These are phyloP conservation scores for Mortierella sp. DNA, from an alignment of 371 early-diverging fungal species.

Conservation along the genomic window DNA sequence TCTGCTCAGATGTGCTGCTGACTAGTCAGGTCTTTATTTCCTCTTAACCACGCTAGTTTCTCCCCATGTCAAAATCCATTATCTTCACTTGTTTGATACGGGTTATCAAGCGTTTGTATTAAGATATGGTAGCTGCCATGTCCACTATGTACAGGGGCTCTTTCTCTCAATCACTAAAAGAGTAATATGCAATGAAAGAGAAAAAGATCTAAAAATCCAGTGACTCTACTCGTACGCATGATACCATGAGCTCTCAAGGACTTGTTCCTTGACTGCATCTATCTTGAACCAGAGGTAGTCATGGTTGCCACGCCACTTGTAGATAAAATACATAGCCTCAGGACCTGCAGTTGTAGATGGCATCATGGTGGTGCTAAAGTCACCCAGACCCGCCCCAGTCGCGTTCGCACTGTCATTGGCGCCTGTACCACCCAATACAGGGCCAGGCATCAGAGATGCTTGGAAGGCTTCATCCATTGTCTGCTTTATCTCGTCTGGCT, in stretches of 20 bases:
- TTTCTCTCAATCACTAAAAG: no score
- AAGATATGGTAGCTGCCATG: no score
- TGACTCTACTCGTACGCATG: slow-evolving; percentile 56
- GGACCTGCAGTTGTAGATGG: slow-evolving; percentile 15
- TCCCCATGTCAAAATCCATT: no score
- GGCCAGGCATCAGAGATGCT: slow-evolving; percentile 61
- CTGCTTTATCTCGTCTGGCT: slow-evolving; percentile 66
- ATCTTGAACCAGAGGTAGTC: slow-evolving; percentile 75
- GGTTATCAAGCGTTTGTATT: no score
- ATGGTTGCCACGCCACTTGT: slow-evolving; percentile 74
- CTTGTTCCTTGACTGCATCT: slow-evolving; percentile 61
- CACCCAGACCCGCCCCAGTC: slow-evolving; percentile 33
- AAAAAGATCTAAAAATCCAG: not conserved
- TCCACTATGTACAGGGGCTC: no score
- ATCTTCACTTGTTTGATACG: no score
- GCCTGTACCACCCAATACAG: slow-evolving; percentile 22
- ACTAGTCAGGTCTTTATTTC: not conserved
- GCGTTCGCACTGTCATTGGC: not conserved
- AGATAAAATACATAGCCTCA: slow-evolving; percentile 61
- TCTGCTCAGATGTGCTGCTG: not conserved
- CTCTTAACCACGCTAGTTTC: no score
- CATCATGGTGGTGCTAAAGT: slow-evolving; percentile 51
- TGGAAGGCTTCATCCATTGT: slow-evolving; percentile 46
- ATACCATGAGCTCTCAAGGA: slow-evolving; percentile 63
- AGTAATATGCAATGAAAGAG: not conserved